Base-by-base conservation (phyloP, 345 rosid genomes). In the Eucalyptus melliodora region DNA sequence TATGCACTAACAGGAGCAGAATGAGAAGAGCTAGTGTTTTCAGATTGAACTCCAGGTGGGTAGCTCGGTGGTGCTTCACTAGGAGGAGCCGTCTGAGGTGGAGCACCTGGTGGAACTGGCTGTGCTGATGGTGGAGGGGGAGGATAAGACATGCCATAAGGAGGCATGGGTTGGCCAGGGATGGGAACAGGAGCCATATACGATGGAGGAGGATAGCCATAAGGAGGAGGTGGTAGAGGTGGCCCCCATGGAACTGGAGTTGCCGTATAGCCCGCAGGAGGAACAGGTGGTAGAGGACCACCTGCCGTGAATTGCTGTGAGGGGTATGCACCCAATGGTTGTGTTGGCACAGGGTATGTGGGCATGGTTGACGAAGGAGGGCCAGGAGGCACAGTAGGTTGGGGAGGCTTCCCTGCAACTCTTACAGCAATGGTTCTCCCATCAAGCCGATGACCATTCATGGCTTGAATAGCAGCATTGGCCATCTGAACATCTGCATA, bases 331-430 rank as follows among this genome's bases (percentile, higher is more conserved):
- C 98, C 98, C 91, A 93, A 88, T 27, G 94, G 96, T 82, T 91
- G 99, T 92, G 90, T 91, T 62, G 99, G 88, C 42, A 93, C 91
- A 83, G 99, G 97, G 27, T 72, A 72, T 49, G 94, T 62, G 26
- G 98, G 98, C 91, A 94, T 87, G 49, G 91, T 90, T 37, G 97
- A 92, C 50, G 96, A 86, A 21, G 96, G 96, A 86, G 97, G 97
- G 31, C 96, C 97, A 15, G 99, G 97, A 62, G 99, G 99, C 86
- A 94, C 97, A n/a, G 95, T 87, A 30, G 99, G 98, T 90, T 95
- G 99, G 45, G 99, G 99, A 34, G 95, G 98, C 93, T 98, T 98
- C 53, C 99, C 99, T 26, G 99, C 99, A 92, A 98, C 98, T 92
- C 99, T 96, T 91, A 98, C 99, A 92, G 98, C 99, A 88, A 98